Evolutionary conservation across 2,329 filamentous ascomycete genomes (phyloP).

Genomic region (Alternaria angustiovoidea): DNA sequence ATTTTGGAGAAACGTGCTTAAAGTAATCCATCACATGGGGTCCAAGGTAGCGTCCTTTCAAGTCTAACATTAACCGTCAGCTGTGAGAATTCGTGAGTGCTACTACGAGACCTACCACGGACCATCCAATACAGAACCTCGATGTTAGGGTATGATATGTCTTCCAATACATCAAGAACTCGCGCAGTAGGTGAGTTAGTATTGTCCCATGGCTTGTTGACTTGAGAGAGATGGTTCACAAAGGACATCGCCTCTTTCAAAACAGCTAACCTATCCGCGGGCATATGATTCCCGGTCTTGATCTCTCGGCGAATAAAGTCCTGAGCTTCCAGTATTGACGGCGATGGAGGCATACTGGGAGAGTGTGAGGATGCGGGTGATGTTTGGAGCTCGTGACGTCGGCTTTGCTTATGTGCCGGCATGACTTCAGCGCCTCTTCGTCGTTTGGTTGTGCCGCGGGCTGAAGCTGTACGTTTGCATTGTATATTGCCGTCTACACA

Average conservation of each 20-base stretch:
- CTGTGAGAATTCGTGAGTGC: too few relatives aligned
- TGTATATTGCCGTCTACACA: constrained; percentile 31
- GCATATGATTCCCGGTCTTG: constrained; percentile 15
- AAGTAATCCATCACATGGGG: constrained; percentile 30
- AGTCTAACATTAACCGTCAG: too few relatives aligned
- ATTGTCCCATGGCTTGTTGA: not conserved
- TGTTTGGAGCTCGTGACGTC: constrained; percentile 6
- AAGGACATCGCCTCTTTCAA: constrained; percentile 29
- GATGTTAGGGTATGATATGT: too few relatives aligned
- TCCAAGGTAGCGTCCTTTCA: too few relatives aligned
- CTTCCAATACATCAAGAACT: too few relatives aligned
- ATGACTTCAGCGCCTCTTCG: constrained; percentile 8
- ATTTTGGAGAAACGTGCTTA: constrained; percentile 30
- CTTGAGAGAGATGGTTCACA: constrained; percentile 21
- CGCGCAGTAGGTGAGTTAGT: too few relatives aligned
- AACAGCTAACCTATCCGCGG: constrained; percentile 22
- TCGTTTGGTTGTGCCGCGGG: constrained; percentile 16
- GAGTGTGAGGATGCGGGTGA: constrained; percentile 16
- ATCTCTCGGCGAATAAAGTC: constrained; percentile 27
- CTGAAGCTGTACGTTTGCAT: constrained; percentile 24
- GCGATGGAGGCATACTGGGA: constrained; percentile 20
- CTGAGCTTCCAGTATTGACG: constrained; percentile 24
- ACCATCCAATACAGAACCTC: too few relatives aligned
- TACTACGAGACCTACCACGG: too few relatives aligned
- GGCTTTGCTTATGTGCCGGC: not conserved